Conservation (phyloP, 805 yeast genomes). For the Candida parachauliodes region DNA sequence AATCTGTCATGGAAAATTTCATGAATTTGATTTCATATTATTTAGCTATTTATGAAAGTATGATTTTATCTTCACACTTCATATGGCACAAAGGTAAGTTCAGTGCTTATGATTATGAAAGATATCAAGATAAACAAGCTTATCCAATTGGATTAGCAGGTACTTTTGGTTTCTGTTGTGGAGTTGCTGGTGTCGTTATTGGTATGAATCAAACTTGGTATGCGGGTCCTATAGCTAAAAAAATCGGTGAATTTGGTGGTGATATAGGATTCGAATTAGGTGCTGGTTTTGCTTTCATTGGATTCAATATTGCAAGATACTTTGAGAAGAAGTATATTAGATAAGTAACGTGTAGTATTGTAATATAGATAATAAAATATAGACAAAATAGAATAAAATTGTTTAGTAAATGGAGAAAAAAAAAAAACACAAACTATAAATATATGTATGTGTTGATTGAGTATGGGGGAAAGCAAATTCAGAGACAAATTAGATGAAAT, state of each 20-base stretch:
- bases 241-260: slow-evolving; percentile 69
- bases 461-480: slow-evolving; percentile 1
- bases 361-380: slow-evolving; percentile 1
- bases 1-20: slow-evolving; percentile 71
- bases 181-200: slow-evolving; percentile 78
- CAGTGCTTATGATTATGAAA: slow-evolving; percentile 57
- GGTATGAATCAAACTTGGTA: slow-evolving; percentile 92
- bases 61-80: slow-evolving; percentile 78
- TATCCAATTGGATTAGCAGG: slow-evolving; percentile 82
- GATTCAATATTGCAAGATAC: slow-evolving; percentile 55
- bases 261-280: slow-evolving; percentile 86
- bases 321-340: slow-evolving; percentile 56
- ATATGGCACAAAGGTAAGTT: slow-evolving; percentile 64
- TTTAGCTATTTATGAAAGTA: slow-evolving; percentile 78
- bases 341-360: neutral
- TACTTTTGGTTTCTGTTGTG: slow-evolving; percentile 70
- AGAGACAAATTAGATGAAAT: slow-evolving; percentile 3
- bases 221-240: slow-evolving; percentile 60
- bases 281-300: slow-evolving; percentile 60
- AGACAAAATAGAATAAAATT: neutral
- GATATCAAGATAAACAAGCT: slow-evolving; percentile 52
- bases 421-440: too few species aligned
- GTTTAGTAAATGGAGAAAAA: too few species aligned
- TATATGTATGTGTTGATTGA: too few species aligned
- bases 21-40: slow-evolving; percentile 92